These are phyloP conservation scores for Rhizomucor pusillus DNA, from an alignment of 371 early-diverging fungal species.

Conservation along the genomic window DNA sequence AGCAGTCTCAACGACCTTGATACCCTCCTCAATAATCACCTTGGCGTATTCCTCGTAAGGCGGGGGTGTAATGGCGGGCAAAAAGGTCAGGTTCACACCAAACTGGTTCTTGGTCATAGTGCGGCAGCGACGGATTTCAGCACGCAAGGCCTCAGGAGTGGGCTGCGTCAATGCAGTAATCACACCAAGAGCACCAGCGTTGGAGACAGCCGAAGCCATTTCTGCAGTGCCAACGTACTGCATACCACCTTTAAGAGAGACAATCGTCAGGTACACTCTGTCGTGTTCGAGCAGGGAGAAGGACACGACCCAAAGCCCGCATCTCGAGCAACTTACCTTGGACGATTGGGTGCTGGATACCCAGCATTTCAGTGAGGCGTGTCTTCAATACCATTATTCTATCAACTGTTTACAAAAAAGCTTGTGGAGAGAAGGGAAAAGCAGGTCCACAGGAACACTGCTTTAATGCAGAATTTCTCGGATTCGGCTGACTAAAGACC, in stretches of 20 bases:
- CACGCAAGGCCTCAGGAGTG: constrained; percentile 76
- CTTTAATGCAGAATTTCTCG: too few species aligned
- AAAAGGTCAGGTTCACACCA: constrained; percentile 74
- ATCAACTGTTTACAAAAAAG: not conserved
- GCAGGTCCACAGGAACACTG: too few species aligned
- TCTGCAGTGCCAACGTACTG: constrained; percentile 68
- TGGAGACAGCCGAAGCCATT: constrained; percentile 87
- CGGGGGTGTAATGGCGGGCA: constrained; percentile 70
- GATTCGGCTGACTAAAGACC: too few species aligned
- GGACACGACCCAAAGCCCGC: too few species aligned
- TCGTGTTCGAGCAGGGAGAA: too few species aligned
- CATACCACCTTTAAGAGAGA: constrained; percentile 16
- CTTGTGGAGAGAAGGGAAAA: too few species aligned
- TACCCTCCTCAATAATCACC: constrained; percentile 74
- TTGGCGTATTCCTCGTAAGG: constrained; percentile 76
- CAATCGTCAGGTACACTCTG: not conserved
- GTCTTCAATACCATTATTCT: constrained; percentile 54
- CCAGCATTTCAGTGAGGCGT: constrained; percentile 61
- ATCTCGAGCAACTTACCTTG: constrained; percentile 50
- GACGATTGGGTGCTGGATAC: constrained; percentile 69
- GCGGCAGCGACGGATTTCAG: constrained; percentile 72
- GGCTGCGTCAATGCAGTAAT: constrained; percentile 85
- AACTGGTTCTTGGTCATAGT: constrained; percentile 76
- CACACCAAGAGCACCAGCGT: constrained; percentile 96
- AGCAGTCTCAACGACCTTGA: constrained; percentile 79